Base-by-base conservation (phyloP, 139 green algal genomes). In the Limnomonas spitsbergensis region DNA sequence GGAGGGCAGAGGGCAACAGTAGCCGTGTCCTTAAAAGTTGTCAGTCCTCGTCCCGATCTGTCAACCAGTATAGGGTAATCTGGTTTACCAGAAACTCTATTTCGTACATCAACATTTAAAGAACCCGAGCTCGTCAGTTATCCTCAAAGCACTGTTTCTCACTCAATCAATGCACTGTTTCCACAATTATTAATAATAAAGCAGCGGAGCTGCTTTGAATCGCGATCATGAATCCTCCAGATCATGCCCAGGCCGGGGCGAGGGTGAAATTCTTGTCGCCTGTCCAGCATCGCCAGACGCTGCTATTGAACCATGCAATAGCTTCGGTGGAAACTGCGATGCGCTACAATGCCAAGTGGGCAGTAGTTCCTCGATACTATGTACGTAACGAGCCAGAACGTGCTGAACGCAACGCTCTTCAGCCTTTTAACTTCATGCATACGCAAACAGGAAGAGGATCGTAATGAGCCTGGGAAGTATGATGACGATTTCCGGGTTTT, bases 401-500 rank as follows among this genome's bases (percentile, higher is more conserved):
- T 4, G 26, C n/a, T 39, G 68, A 9, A 42, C 29, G 4, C 14
- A 38, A 35, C 4, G 4, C 29, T 70, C 14, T 70, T 4, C 56
- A 14, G 27, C 24, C 27, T 24, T 7, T 24, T 70, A 70, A n/a
- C n/a, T n/a, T n/a, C n/a, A n/a, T n/a, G n/a, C n/a, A n/a, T n/a
- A n/a, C n/a, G n/a, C n/a, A n/a, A n/a, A n/a, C 86, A 95, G 80
- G 89, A 95, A 24, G 89, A 96, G 29, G 91, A 94, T 36, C 42
- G 89, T 1, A 89, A 98, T 52, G 95, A 98, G 52, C 88, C 92
- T 1, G 85, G 95, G 79, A 83, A 95, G 1, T 87, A 90, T 73
- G 85, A 87, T 53, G 92, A 96, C 27, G 90, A 93, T 1, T 95
- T 99, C 67, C 84, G 93, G 53, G 66, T 67, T 1, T 82, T 99